Base-by-base conservation (phyloP, 768 basidiomycete genomes). In the Boletus rex-veris region DNA sequence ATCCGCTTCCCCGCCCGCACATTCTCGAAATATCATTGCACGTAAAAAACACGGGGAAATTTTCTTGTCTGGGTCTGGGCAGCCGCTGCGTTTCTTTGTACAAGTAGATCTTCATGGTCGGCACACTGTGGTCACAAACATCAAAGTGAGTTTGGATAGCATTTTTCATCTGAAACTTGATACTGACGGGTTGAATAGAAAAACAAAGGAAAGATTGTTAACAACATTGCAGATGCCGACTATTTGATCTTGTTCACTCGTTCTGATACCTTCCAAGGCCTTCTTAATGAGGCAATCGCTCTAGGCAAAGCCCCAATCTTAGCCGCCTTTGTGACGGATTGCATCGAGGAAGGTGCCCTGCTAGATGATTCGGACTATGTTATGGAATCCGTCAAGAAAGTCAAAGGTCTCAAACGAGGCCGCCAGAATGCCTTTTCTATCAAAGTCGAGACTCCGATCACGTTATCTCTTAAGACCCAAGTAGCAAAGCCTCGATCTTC, bases 31-130 rank as follows among this genome's bases (percentile, higher is more conserved):
- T 18, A 44, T 64, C n/a, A 18, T 62, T 45, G 55, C 53, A 30
- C 58, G 10, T 33, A 67, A 58, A 45, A 61, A 50, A 57, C 52
- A 42, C 18, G 64, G 64, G 24, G 69, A 72, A 41, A 62, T 86
- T 21, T 86, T 88, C 52, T 66, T 63, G 21, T 68, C 69, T 0
- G 64, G 66, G 21, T 62, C 70, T 33, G 85, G 81, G 4, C 61
- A 69, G 47, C 71, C 77, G 0, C 60, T 83, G 43, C 65, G 71
- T 12, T 88, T 89, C 58, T 87, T 81, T 58, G 83, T 89, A 35
- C 85, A 87, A 63, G 73, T 88, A n/a, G 85, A 85, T 58, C 72
- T 85, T 1, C 75, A 76, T 41, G 79, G 80, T 46, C 76, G 87
- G 21, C 69, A 73, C 15, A 67, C 72, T 1, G 63, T 84, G 26